Evolutionary conservation across 106 monocot species (phyloP), one percentile per base, ranked within the genome.

Genomic region (Allium fistulosum): DNA sequence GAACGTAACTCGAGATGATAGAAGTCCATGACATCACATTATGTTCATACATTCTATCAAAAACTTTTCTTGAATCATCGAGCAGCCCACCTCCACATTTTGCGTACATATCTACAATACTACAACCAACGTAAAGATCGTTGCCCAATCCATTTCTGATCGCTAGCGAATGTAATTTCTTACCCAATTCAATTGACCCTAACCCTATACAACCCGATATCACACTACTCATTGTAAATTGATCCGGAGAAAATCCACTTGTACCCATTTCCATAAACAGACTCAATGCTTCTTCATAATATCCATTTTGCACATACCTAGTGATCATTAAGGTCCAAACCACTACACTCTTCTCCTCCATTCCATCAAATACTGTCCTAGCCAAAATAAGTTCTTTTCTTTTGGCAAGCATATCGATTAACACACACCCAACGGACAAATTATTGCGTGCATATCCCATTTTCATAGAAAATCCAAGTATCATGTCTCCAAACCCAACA

Each of bases 1-100:
- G 91, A 45, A 72, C 77, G 16, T 88, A 88, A 18, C 83, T 85
- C 9, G 88, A 79, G 12, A 95, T 82, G 11, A 91, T 46, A 10
- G 91, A 81, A 0, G 95, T 95, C 95, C 95, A 95, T 0, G 95
- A 79, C 82, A 88, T 86, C 16, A 95, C 95, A 71, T 88, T 91
- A 7, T 74, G 79, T 15, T 73, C 74, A 6, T 48, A 65, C 85
- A 95, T 88, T 28, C 65, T 11, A 48, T 95, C 76, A 26, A 95
- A 91, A 17, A 86, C 88, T 47, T 78, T 85, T 57, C 77, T 80
- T 0, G 91, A 76, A 65, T 86, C 63, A 28, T 71, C 57, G 69
- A 94, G 73, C 2, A 82, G 70, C 11, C 62, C 68, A 46, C 75
- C 72, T 0, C 75, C 12, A 46, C 74, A 83, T 57, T 95, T 95